Evolutionary conservation across 768 basidiomycete species (phyloP).

Genomic region (Pisolithus microcarpus): DNA sequence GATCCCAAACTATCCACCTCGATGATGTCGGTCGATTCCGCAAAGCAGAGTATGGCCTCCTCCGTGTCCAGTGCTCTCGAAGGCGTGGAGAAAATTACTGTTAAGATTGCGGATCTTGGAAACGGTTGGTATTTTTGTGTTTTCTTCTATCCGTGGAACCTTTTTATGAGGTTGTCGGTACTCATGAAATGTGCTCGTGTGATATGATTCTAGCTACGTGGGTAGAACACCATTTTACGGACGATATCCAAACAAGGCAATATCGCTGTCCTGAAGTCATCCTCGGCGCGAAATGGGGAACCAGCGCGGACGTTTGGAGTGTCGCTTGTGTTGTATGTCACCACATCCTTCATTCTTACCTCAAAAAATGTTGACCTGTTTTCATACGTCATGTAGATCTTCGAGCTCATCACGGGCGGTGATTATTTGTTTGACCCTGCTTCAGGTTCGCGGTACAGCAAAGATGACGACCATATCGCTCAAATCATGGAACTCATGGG

Average conservation of each 20-base stretch:
- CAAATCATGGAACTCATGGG: conserved; percentile 97
- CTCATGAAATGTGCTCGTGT: conserved; percentile 3
- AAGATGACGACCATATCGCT: conserved; percentile 95
- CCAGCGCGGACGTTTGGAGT: conserved; percentile 95
- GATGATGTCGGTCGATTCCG: conserved; percentile 22
- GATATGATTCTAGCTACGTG: conserved; percentile 50
- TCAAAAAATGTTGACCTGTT: not conserved
- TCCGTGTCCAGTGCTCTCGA: conserved; percentile 28
- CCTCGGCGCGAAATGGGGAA: conserved; percentile 90
- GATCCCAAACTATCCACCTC: conserved; percentile 24
- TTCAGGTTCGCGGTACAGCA: conserved; percentile 88
- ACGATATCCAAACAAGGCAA: conserved; percentile 96
- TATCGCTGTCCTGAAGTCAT: conserved; percentile 98
- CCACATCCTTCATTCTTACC: not conserved
- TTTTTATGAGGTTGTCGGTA: not conserved
- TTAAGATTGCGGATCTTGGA: conserved; percentile 98
- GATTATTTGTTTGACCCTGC: conserved; percentile 99
- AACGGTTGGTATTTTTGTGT: conserved; percentile 54
- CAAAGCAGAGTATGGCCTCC: conserved; percentile 21
- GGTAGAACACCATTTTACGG: conserved; percentile 95
- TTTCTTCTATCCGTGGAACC: not conserved
- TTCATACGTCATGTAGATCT: conserved; percentile 48
- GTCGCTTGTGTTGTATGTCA: conserved; percentile 76
- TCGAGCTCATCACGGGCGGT: conserved; percentile 92
- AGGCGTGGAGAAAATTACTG: conserved; percentile 71